A percentile compares a stretch with the other conserved stretches of the same genome.
phyloP scores from a whole-genome alignment of 2,329 filamentous ascomycete genomes.

The Myriosclerotinia duriaeana region DNA sequence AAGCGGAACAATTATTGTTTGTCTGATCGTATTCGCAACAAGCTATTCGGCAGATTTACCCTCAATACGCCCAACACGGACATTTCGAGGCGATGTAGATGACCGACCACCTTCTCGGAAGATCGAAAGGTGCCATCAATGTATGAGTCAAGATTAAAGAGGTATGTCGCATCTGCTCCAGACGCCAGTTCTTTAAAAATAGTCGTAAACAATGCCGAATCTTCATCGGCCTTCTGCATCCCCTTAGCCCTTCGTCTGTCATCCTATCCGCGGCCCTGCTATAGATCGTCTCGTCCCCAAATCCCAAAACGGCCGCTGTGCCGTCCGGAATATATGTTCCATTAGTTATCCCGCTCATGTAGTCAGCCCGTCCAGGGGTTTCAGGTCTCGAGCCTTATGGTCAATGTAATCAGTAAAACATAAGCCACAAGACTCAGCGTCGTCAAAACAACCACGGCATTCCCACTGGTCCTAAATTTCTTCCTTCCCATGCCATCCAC shows the following conservation, averaged over 20 bases:
- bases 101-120: background rate
- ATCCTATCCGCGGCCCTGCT: background rate
- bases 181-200: background rate
- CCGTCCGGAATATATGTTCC: constrained; percentile 10
- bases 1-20: background rate
- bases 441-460: constrained; percentile 60
- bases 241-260: background rate
- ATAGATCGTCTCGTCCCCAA: constrained; percentile 1
- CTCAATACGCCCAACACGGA: background rate
- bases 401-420: constrained; percentile 55
- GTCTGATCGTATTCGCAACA: constrained; percentile 5
- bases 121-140: background rate
- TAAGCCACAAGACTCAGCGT: constrained; percentile 58
- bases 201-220: background rate
- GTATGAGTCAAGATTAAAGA: background rate
- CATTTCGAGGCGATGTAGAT: background rate
- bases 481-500: constrained; percentile 47
- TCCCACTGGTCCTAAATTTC: constrained; percentile 64
- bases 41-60: background rate
- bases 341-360: constrained; percentile 6
- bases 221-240: background rate
- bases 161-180: background rate
- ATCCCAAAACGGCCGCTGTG: background rate
- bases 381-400: constrained; percentile 44
- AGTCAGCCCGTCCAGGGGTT: constrained; percentile 17